Percentiles rank a stretch among this genome's conserved stretches.
phyloP scores from a whole-genome alignment of 495 filamentous ascomycete species.

The Hypoxylon crocopeplum region DNA sequence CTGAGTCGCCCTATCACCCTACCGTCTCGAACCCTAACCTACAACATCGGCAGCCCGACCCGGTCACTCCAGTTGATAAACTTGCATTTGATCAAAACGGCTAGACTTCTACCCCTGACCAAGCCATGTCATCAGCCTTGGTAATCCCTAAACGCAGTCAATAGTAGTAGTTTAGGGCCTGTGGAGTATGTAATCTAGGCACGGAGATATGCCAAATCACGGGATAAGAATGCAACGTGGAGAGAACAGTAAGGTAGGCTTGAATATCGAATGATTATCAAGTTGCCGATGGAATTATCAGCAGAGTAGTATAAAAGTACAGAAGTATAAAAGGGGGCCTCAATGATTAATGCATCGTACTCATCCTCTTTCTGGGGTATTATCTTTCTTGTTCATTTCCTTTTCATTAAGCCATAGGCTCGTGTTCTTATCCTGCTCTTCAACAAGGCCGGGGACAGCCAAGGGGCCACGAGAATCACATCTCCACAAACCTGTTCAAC shows the following conservation, averaged over 20 bases:
- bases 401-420: neutral
- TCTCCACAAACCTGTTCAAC: neutral
- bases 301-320: slow-evolving; percentile 20
- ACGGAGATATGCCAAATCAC: too few species aligned
- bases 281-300: slow-evolving; percentile 16
- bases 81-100: slow-evolving; percentile 8
- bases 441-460: neutral
- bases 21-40: slow-evolving; percentile 1
- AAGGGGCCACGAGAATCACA: neutral
- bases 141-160: too few species aligned
- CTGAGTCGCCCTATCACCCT: slow-evolving; percentile 15
- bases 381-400: slow-evolving; percentile 7
- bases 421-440: neutral
- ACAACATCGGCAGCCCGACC: slow-evolving; percentile 5
- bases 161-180: too few species aligned
- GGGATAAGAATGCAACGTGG: too few species aligned
- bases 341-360: slow-evolving; percentile 7
- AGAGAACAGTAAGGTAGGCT: too few species aligned
- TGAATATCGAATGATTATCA: too few species aligned
- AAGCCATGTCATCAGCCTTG: too few species aligned
- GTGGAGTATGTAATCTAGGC: too few species aligned
- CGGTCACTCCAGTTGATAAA: neutral
- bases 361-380: slow-evolving; percentile 27
- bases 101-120: too few species aligned
- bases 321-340: slow-evolving; percentile 11